phyloP scores from a whole-genome alignment of 176 grass and related monocot genomes.

The Alopecurus myosuroides region DNA sequence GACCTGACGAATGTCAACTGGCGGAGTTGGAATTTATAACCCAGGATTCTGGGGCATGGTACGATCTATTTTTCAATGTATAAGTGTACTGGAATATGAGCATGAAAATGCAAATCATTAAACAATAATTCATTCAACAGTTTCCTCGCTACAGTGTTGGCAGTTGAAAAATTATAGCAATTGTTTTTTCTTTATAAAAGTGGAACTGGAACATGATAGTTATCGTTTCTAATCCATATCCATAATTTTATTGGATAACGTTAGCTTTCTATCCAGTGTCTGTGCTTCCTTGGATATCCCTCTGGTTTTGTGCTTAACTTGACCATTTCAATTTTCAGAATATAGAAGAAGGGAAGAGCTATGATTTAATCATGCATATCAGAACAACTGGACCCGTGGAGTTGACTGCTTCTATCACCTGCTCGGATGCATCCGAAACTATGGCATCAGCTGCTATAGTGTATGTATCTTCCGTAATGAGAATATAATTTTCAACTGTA shows the following conservation, averaged over 20 bases:
- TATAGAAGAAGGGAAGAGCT: conserved; percentile 67
- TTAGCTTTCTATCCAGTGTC: not conserved
- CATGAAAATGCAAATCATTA: not conserved
- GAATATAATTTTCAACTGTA: not conserved
- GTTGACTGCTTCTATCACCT: conserved; percentile 45
- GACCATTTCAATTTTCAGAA: conserved; percentile 51
- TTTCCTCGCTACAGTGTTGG: not conserved
- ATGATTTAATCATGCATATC: conserved; percentile 62
- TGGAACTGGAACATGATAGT: not conserved
- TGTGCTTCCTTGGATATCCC: not conserved
- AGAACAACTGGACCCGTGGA: conserved; percentile 40
- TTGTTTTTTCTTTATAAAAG: not conserved
- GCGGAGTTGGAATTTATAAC: conserved; percentile 79
- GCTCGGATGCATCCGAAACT: not conserved
- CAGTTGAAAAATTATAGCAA: not conserved
- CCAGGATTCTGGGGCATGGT: conserved; percentile 96
- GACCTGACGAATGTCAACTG: conserved; percentile 55
- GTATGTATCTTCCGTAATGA: not conserved
- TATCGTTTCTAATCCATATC: not conserved
- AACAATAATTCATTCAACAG: not conserved
- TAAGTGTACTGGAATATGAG: not conserved
- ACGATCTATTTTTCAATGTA: not conserved
- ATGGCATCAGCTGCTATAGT: conserved; percentile 14
- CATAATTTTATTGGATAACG: not conserved
- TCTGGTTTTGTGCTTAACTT: conserved; percentile 8